Evolutionary conservation across 129 eudicot genomes (phyloP).

Genomic region (Cynara cardunculus): DNA sequence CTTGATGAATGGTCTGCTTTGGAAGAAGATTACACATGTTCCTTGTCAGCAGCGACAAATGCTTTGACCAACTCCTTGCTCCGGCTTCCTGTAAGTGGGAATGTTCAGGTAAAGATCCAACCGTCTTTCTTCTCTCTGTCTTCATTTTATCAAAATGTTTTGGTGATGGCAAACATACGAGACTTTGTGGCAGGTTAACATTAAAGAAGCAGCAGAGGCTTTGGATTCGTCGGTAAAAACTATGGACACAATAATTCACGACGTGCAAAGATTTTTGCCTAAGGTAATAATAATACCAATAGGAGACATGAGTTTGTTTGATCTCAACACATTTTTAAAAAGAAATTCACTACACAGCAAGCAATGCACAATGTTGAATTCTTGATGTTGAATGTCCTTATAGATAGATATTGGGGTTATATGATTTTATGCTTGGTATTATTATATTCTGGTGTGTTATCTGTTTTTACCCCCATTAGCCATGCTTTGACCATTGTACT

Average conservation of each 20-base stretch:
- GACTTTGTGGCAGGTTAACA: conserved; percentile 45
- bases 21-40: conserved; percentile 63
- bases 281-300: conserved; percentile 36
- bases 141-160: background rate
- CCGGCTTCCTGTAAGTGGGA: conserved; percentile 64
- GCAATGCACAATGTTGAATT: background rate
- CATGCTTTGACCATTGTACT: background rate
- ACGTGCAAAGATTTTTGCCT: conserved; percentile 48
- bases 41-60: conserved; percentile 44
- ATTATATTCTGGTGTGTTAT: too few relatives aligned
- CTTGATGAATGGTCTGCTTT: conserved; percentile 74
- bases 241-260: conserved; percentile 43
- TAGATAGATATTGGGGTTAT: background rate
- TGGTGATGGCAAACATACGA: background rate
- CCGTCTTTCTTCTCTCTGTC: background rate
- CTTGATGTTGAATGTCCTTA: background rate
- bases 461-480: too few relatives aligned
- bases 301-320: background rate
- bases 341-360: background rate
- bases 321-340: background rate
- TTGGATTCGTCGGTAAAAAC: conserved; percentile 53
- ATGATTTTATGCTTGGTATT: background rate
- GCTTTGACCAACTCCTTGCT: conserved; percentile 59
- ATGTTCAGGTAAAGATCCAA: conserved; percentile 45
- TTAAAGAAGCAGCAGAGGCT: conserved; percentile 54